Base-by-base conservation (phyloP, 2,329 filamentous ascomycete genomes). In the Aspergillus tubingensis region DNA sequence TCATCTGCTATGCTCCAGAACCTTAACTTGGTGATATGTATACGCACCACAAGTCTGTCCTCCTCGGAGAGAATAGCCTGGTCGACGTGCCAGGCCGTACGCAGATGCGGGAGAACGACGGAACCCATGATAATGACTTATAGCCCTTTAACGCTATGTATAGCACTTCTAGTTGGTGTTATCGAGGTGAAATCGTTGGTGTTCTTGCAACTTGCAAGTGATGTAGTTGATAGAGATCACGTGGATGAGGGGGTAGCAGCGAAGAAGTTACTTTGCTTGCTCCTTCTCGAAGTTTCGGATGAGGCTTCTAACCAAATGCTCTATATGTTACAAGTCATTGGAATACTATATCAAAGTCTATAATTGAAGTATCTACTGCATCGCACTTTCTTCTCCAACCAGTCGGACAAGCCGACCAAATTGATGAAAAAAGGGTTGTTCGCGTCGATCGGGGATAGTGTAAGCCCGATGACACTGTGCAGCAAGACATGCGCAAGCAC, bases 41-140 rank as follows among this genome's bases (percentile, higher is more conserved):
- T 55, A 59, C 62, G n/a, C 50, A 68, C 70, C 47, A 74, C 73
- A 38, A 97, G 87, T 52, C 94, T 89, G 73, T 98, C 94, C 74
- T 96, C 92, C 80, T 98, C 93, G 47, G 84, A 85, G 73, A 91
- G 88, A 73, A 97, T 97, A 65, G 93, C 92, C 80, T 98, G 93
- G 82, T 98, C 95, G 73, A 99, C 95, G 78, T 99, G 95, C 95
- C 94, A 99, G 77, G 91, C 95, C 44, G 91, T 93, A 69, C 86
- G 86, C 50, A 99, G 85, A 78, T 98, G 94, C 49, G 94, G 94
- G 56, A 99, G 87, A 53, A 96, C 91, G 64, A 97, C 91, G 71
- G 92, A 96, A 70, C 92, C 92, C 86, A 88, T 88, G 63, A 51
- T 75, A 62, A 44, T 3, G 30, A 23, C 36, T 27, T 47, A 3